Evolutionary conservation across 768 basidiomycete species (phyloP), one percentile per base, ranked within the genome.

Genomic region (Chalciporus pseudorubinellus): DNA sequence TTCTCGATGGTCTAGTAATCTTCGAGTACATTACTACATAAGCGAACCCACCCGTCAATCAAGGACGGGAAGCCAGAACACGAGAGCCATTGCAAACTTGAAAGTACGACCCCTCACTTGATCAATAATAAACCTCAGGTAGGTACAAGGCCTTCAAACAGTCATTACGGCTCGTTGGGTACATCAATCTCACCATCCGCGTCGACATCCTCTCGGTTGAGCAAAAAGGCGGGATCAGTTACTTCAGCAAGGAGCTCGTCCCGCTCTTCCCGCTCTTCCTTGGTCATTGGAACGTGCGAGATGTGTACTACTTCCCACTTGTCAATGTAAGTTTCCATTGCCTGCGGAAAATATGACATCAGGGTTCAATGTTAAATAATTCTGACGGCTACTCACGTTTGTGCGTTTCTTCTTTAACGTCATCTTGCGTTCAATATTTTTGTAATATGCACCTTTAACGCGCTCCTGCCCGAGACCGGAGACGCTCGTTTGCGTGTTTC

Each of bases 351-450:
- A 38, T 16, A 19, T 14, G 13, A 41, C 52, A n/a, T n/a, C n/a
- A n/a, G 13, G 44, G 43, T 18, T 50, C 28, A 36, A 19, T 16
- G 21, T 39, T 52, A 42, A 12, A n/a, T 31, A n/a, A 49, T 20
- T 42, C 11, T 8, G 5, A 4, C 13, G 11, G n/a, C 39, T 16
- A 74, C 81, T 67, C 55, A 91, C 90, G 65, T 89, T 88, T 16
- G 80, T 80, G 8, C 91, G 82, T 67, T 84, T 90, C 74, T 91
- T 92, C 70, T 92, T 92, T 38, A 93, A 74, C 20, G 81, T 75
- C 84, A 92, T 92, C 71, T 92, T 92, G 41, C 90, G 82, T 70
- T 91, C 89, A 48, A 93, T 90, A 63, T 85, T 85, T 70, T 91
- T 93, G 72, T 92, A 92, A 62, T 89, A 92, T 0, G 85, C 91